Base-by-base conservation (phyloP, 2,329 filamentous ascomycete species). In the Pseudomassariella vexata region DNA sequence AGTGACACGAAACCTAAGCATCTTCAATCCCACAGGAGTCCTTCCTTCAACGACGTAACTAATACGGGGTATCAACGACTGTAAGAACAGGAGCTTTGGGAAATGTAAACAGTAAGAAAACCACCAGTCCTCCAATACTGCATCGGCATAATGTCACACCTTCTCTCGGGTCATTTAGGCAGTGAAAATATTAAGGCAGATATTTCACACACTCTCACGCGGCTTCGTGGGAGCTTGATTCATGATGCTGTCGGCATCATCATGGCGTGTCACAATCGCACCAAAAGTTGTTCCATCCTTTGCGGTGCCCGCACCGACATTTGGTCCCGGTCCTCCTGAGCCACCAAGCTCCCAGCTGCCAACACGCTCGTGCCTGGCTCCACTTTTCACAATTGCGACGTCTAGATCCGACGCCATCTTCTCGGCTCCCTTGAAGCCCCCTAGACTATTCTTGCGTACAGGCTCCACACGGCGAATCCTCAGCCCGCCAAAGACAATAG, bases 281-380 rank as follows among this genome's bases (percentile, higher is more conserved):
- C n/a, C n/a, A n/a, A n/a, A n/a, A 16, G 24, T 16, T 26, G 11
- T 14, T n/a, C 9, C 10, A 26, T 26, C 17, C 24, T 6, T 10
- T 12, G 5, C 24, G 12, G 3, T 16, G 24, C 24, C 17, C 5
- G 5, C 22, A 24, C 22, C 27, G n/a, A 16, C 26, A 29, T 16
- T 52, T 45, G 14, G 45, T 44, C 3, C 49, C 50, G 16, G 22
- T 14, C 17, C 15, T 48, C 45, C 12, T 42, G 50, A 11, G 36
- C 48, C 23, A 33, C 49, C 17, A 27, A 73, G 48, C 41, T 73
- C 68, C 68, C 68, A 72, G 45, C 68, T 70, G 2, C 66, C 68
- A 10, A 64, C 47, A 6, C 68, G 59, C 41, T 66, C 66, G 20
- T 70, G 64, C 4, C 55, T 53, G 5, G 42, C 49, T 1, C 68